Conservation (phyloP, 331 rosid genomes). For the Erythrophleum ivorense region DNA sequence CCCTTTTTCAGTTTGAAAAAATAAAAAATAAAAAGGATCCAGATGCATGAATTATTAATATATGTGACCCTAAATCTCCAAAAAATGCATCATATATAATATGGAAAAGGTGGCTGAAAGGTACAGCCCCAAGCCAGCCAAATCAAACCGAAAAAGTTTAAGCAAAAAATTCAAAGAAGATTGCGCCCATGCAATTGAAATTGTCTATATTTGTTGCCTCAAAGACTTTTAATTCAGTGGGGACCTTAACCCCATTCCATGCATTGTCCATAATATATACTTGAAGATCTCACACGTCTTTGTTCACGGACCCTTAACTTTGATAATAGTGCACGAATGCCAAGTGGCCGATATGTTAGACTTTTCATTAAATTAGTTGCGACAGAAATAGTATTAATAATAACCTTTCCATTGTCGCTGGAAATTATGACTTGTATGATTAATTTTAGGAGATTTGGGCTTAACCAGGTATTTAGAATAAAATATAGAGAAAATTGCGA, state of each 20-base stretch:
- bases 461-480: slow-evolving; percentile 15
- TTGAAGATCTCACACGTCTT: slow-evolving; percentile 47
- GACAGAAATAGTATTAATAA: neutral
- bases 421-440: slow-evolving; percentile 42
- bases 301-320: slow-evolving; percentile 51
- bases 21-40: slow-evolving; percentile 25
- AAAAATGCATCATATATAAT: slow-evolving; percentile 32
- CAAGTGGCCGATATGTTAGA: slow-evolving; percentile 62
- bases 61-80: slow-evolving; percentile 41
- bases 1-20: slow-evolving; percentile 24
- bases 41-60: slow-evolving; percentile 26
- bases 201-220: slow-evolving; percentile 25
- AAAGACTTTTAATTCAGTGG: slow-evolving; percentile 41
- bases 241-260: slow-evolving; percentile 43
- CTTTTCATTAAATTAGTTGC: slow-evolving; percentile 41
- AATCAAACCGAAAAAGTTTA: slow-evolving; percentile 38
- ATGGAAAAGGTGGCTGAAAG: slow-evolving; percentile 40
- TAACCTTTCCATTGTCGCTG: slow-evolving; percentile 43
- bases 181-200: slow-evolving; percentile 15
- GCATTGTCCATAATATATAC: slow-evolving; percentile 42
- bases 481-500: neutral
- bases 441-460: slow-evolving; percentile 29
- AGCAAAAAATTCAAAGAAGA: slow-evolving; percentile 32
- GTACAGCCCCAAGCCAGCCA: slow-evolving; percentile 40
- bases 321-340: slow-evolving; percentile 49